Percentiles rank a stretch among this genome's conserved stretches.
Conservation (phyloP, 1,284 basidiomycete genomes). For the Rhodotorula sp. region DNA sequence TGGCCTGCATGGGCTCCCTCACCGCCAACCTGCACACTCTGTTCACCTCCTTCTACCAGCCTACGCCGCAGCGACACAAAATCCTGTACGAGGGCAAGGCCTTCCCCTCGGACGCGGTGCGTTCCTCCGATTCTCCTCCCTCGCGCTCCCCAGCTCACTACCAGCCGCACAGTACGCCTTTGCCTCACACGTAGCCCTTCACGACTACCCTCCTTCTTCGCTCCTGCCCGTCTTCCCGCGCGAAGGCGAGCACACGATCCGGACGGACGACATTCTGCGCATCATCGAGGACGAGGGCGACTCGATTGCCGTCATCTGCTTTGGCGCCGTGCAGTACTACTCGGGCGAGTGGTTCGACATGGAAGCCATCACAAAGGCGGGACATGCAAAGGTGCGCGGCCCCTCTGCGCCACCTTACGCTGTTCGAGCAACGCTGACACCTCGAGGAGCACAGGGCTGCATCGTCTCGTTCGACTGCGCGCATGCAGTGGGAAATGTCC, state of each 20-base stretch:
- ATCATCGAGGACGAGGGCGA: conserved; percentile 71
- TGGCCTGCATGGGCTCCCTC: conserved; percentile 89
- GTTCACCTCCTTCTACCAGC: conserved; percentile 91
- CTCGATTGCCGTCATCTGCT: conserved; percentile 81
- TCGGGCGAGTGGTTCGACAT: conserved; percentile 96
- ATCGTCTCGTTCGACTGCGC: conserved; percentile 95
- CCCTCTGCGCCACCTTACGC: neutral
- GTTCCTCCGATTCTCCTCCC: conserved; percentile 44
- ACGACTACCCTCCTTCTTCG: conserved; percentile 74
- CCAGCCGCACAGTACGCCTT: conserved; percentile 76
- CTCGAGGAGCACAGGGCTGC: conserved; percentile 64
- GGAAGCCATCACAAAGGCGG: conserved; percentile 73
- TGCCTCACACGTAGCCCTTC: conserved; percentile 77
- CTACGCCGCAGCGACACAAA: conserved; percentile 79
- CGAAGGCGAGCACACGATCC: conserved; percentile 78
- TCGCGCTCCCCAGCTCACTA: neutral
- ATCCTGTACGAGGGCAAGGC: conserved; percentile 92
- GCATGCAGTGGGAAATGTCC: conserved; percentile 92
- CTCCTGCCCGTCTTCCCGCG: conserved; percentile 80
- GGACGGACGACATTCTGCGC: conserved; percentile 84
- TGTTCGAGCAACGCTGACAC: conserved; percentile 3
- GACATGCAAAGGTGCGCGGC: conserved; percentile 66
- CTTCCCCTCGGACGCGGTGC: conserved; percentile 91
- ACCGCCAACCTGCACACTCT: conserved; percentile 94
- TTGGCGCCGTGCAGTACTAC: conserved; percentile 93